These are phyloP conservation scores for Theobroma grandiflorum DNA, from an alignment of 441 rosid species.

Conservation along the genomic window DNA sequence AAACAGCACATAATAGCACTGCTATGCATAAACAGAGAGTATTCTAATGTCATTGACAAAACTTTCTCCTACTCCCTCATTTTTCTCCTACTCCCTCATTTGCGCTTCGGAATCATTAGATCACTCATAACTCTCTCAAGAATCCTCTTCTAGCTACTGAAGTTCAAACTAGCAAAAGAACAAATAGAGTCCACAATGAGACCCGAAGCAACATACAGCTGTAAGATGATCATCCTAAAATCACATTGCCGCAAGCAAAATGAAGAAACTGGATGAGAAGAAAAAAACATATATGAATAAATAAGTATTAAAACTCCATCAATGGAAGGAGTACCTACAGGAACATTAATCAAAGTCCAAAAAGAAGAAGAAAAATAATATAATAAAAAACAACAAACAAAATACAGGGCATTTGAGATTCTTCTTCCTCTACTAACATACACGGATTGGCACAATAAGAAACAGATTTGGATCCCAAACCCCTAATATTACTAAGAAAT, in stretches of 20 bases:
- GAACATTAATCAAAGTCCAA: conserved; percentile 26
- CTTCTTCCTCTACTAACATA: conserved; percentile 35
- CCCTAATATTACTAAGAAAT: conserved; percentile 35
- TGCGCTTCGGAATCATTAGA: background rate
- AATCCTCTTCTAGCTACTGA: background rate
- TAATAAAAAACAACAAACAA: conserved; percentile 21
- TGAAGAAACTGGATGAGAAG: background rate
- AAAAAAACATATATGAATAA: conserved; percentile 37
- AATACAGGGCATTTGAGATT: conserved; percentile 42
- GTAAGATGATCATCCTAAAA: background rate
- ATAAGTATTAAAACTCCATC: conserved; percentile 37
- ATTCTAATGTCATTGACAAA: background rate
- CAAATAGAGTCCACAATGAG: background rate
- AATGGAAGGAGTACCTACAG: conserved; percentile 46
- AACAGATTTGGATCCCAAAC: conserved; percentile 34
- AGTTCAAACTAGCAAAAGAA: background rate
- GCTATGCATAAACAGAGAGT: background rate
- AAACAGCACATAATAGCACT: background rate
- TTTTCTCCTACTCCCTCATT: background rate
- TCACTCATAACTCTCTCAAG: background rate
- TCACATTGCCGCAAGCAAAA: background rate
- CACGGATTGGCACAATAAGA: conserved; percentile 21
- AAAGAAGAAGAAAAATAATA: conserved; percentile 3
- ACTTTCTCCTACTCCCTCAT: background rate
- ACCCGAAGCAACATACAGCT: background rate